A percentile compares a stretch with the other conserved stretches of the same genome.
Evolutionary conservation across 805 yeast genomes (phyloP).

Genomic region (Candida chauliodis): DNA sequence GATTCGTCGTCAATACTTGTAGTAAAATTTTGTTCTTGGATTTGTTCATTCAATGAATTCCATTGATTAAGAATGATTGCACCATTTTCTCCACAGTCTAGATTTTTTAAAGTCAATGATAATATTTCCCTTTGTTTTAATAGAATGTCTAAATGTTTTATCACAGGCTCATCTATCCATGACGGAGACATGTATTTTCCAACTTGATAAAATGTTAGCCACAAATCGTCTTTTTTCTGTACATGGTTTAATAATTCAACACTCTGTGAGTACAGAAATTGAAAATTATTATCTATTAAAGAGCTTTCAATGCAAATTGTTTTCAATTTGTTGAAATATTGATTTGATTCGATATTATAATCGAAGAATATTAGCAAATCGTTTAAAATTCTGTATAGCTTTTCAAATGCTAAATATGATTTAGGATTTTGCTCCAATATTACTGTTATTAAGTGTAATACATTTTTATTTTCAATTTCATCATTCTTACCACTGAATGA

Average conservation of each 20-base stretch:
- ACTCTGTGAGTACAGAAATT: slow-evolving; percentile 48
- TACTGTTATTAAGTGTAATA: slow-evolving; percentile 31
- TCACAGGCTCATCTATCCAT: slow-evolving; percentile 24
- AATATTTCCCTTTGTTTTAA: slow-evolving; percentile 53
- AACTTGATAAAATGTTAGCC: slow-evolving; percentile 76
- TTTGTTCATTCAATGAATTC: slow-evolving; percentile 45
- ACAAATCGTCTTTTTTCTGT: slow-evolving; percentile 27
- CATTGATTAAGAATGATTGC: slow-evolving; percentile 60
- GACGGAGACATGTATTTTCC: slow-evolving; percentile 46
- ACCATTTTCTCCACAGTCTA: slow-evolving; percentile 52
- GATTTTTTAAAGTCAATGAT: slow-evolving; percentile 43
- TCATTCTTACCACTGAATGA: slow-evolving; percentile 17
- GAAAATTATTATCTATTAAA: slow-evolving; percentile 54
- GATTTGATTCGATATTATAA: slow-evolving; percentile 12
- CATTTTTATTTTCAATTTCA: not conserved
- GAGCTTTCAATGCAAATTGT: slow-evolving; percentile 66
- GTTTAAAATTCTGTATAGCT: slow-evolving; percentile 37
- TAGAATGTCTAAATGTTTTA: slow-evolving; percentile 23
- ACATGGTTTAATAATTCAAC: slow-evolving; percentile 29
- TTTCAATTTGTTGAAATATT: slow-evolving; percentile 30
- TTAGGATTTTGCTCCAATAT: slow-evolving; percentile 53
- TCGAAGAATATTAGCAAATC: slow-evolving; percentile 41
- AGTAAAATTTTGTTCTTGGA: slow-evolving; percentile 15
- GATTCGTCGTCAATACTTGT: slow-evolving; percentile 8
- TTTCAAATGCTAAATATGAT: slow-evolving; percentile 44